Base-by-base conservation (phyloP, 140 eudicot species). In the Anethum foeniculum region DNA sequence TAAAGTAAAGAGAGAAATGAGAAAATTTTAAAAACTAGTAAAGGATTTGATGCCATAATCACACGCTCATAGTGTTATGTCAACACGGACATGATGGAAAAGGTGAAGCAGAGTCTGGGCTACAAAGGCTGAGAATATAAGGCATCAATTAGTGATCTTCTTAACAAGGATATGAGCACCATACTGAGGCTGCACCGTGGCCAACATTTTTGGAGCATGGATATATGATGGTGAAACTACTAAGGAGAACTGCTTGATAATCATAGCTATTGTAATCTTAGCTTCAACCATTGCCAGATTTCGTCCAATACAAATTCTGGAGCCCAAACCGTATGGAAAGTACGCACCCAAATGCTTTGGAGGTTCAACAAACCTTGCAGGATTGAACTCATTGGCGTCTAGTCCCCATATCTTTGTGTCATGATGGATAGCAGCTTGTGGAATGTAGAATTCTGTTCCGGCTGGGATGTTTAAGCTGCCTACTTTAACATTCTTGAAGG, bases 331-430 rank as follows among this genome's bases (percentile, higher is more conserved):
- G 38, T 88, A 93, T 3, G 98, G 98, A 49, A 93, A 91, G 78
- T 86, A 93, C 3, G 93, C 85, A 8, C 93, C 95, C 71, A 93
- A 76, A 77, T 89, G 97, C 83, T 85, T 86, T 75, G 90, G 84
- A 34, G 87, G 82, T 71, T 88, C 86, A 4, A 30, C 19, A 82
- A 91, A 93, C 27, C 98, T 90, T 85, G 79, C 64, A 3, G 98
- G 98, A 65, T 93, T 91, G 84, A 93, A 93, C 81, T 88, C 87
- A 54, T 89, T 80, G 11, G 93, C 98, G 79, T 93, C 98, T 73
- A 84, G 85, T 48, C 98, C 96, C 98, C 98, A 93, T 81, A 89
- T 75, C 71, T 81, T 77, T 7, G 88, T 39, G 79, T 91, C 98
- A n/a, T 85, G 93, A 83, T 93, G 98, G 27, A 93, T 86, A 0